Conservation (phyloP, 169 alveolate genomes). For the Plasmodium billcollinsi region DNA sequence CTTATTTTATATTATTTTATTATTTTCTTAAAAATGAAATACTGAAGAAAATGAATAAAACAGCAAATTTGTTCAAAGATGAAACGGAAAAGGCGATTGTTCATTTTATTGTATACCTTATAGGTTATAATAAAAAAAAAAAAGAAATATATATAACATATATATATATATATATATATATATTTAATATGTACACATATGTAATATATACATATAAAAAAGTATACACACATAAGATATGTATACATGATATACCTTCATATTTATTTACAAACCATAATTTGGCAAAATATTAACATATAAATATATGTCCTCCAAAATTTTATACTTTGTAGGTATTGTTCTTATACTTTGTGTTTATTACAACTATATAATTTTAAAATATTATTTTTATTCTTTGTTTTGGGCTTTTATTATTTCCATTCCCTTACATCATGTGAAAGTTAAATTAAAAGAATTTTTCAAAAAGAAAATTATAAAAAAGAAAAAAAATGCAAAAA, state of each 20-base stretch:
- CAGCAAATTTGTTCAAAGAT: conserved; percentile 53
- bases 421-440: conserved; percentile 78
- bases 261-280: neutral
- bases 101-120: conserved; percentile 79
- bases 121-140: conserved; percentile 18
- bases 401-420: conserved; percentile 83
- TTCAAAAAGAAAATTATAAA: conserved; percentile 24
- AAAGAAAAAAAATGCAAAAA: conserved; percentile 10
- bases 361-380: conserved; percentile 79
- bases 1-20: neutral
- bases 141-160: neutral
- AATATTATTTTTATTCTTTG: conserved; percentile 77
- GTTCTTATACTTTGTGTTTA: conserved; percentile 76
- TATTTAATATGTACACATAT: conserved; percentile 43
- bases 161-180: neutral
- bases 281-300: neutral
- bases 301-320: neutral
- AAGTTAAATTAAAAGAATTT: conserved; percentile 45
- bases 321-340: conserved; percentile 25
- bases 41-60: conserved; percentile 56
- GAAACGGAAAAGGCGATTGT: conserved; percentile 81
- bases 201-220: too few species aligned
- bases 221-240: neutral
- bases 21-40: conserved; percentile 27
- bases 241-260: neutral